A percentile compares a stretch with the other conserved stretches of the same genome.
phyloP scores from a whole-genome alignment of 139 green algal species.

The Klebsormidium nitens region DNA sequence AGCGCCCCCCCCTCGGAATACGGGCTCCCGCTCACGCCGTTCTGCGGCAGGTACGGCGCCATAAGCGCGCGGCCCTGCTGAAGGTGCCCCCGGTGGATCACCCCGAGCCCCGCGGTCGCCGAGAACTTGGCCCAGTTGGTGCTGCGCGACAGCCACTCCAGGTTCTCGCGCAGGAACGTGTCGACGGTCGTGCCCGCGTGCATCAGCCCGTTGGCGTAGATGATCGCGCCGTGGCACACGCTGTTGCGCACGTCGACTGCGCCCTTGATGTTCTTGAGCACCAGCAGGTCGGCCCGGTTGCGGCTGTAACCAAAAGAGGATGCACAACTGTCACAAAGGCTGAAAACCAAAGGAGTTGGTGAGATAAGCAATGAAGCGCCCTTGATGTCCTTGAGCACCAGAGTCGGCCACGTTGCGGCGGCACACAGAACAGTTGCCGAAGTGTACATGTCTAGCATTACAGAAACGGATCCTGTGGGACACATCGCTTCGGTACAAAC shows the following conservation, averaged over 20 bases:
- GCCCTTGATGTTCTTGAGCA: slow-evolving; percentile 88
- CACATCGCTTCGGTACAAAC: no score
- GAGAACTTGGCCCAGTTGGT: slow-evolving; percentile 99
- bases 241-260: slow-evolving; percentile 74
- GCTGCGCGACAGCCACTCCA: slow-evolving; percentile 87
- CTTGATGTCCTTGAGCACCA: no score
- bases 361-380: no score
- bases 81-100: slow-evolving; percentile 94
- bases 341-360: no score
- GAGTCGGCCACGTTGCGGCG: no score
- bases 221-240: slow-evolving; percentile 85
- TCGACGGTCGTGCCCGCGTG: slow-evolving; percentile 92
- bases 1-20: slow-evolving; percentile 88
- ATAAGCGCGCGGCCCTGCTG: slow-evolving; percentile 67
- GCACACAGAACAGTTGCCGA: no score
- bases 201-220: slow-evolving; percentile 94
- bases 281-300: slow-evolving; percentile 52
- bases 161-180: slow-evolving; percentile 82
- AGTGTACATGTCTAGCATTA: no score
- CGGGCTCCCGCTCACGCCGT: slow-evolving; percentile 33
- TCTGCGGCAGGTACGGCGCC: slow-evolving; percentile 85
- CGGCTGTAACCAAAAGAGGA: no score
- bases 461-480: no score
- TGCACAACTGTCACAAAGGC: no score
- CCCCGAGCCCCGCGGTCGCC: slow-evolving; percentile 92